Percentiles rank a stretch among this genome's conserved stretches.
Conservation (phyloP, 192 early-diverging fungal genomes). For the Globomyces pollinis-pini region DNA sequence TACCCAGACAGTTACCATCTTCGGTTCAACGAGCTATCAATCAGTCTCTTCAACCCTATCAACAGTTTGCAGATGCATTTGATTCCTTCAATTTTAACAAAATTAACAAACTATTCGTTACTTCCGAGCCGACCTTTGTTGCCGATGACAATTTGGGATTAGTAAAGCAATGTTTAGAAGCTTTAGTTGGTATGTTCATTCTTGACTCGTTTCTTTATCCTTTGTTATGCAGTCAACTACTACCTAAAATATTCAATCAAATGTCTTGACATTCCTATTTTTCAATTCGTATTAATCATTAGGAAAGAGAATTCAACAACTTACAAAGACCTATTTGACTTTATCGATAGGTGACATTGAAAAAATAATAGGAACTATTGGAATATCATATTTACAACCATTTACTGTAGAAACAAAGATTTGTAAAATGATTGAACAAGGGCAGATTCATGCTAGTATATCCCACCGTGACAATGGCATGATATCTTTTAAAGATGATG, state of each 20-base stretch:
- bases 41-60: conserved; percentile 41
- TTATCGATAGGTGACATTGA: conserved; percentile 66
- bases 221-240: no score
- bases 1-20: conserved; percentile 3
- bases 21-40: conserved; percentile 33
- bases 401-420: conserved; percentile 47
- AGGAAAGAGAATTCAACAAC: conserved; percentile 60
- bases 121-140: conserved; percentile 21
- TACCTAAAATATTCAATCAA: no score
- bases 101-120: conserved; percentile 36
- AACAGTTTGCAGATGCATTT: conserved; percentile 52
- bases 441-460: conserved; percentile 39
- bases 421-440: conserved; percentile 51
- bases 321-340: conserved; percentile 72
- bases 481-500: conserved; percentile 65
- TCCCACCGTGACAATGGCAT: conserved; percentile 34
- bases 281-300: no score
- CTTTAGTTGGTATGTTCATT: conserved; percentile 37
- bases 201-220: no score
- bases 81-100: conserved; percentile 36
- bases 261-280: no score
- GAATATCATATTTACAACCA: background rate
- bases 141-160: conserved; percentile 61
- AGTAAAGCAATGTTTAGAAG: conserved; percentile 38
- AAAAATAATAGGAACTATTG: conserved; percentile 37